phyloP scores from a whole-genome alignment of 73 alveolate genomes.

The Paramecium sexaurelia region DNA sequence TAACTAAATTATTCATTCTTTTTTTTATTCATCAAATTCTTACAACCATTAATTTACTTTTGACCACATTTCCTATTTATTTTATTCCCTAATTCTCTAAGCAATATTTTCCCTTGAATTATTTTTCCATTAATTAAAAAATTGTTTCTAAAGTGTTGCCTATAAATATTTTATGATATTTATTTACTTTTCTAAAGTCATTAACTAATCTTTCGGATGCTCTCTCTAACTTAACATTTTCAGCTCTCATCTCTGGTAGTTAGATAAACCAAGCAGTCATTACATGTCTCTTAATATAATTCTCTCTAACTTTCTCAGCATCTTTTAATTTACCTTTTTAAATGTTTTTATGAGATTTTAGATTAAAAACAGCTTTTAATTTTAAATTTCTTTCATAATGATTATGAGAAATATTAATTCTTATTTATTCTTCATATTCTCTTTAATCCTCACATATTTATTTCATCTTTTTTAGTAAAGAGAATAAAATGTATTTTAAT shows the following conservation, averaged over 20 bases:
- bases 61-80: conserved; percentile 33
- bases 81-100: neutral
- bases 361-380: neutral
- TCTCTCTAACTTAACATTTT: neutral
- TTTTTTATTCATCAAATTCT: conserved; percentile 30
- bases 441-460: neutral
- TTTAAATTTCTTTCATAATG: neutral
- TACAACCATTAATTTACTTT: conserved; percentile 45
- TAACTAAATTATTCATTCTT: neutral
- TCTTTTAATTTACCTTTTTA: neutral
- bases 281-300: neutral
- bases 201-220: neutral
- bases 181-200: neutral
- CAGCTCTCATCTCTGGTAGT: conserved; percentile 24
- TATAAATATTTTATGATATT: neutral
- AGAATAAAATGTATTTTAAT: neutral
- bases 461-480: neutral
- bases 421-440: conserved; percentile 42
- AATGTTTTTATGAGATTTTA: neutral
- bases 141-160: neutral
- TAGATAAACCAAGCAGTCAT: conserved; percentile 55
- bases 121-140: neutral
- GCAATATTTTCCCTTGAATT: neutral
- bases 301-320: neutral
- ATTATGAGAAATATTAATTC: neutral